Base-by-base conservation (phyloP, 2,329 filamentous ascomycete genomes). In the Fusarium vanettenii region DNA sequence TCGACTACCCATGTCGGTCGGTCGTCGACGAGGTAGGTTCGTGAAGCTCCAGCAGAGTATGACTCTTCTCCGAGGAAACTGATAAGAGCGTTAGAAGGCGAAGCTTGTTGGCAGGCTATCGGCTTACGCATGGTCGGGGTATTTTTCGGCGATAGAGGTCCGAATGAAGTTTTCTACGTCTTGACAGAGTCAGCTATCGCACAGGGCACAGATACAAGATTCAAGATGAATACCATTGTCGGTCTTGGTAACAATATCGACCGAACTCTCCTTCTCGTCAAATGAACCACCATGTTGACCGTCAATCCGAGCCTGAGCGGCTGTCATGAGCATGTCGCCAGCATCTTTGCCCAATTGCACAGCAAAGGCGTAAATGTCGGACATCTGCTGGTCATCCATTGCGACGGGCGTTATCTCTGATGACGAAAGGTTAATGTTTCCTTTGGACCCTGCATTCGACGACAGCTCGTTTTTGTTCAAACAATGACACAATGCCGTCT, bases 21-120 rank as follows among this genome's bases (percentile, higher is more conserved):
- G 43, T 88, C 80, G 55, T 84, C 85, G 70, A 95, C 91, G 6
- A 95, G 87, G 79, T 95, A 95, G 55, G 91, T 86, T 77, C 91
- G 90, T 0, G 92, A 91, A 29, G 89, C 80, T 41, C 92, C 91
- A 77, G 91, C 90, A 50, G 91, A 92, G 81, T 95, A 95, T 0
- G 90, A 90, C 81, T 95, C 93, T 82, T 95, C 93, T 71, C 93
- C 93, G 41, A 95, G 87, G 81, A 95, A 95, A 57, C 92, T 93
- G 55, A 50, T 3, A 10, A 22, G 31, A 20, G 13, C 9, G 71
- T 60, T 57, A 65, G 16, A 71, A 33, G 20, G 20, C 13, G 43
- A 37, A 60, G 59, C 25, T 22, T 45, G n/a, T 0, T 18, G 27
- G 20, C 55, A 52, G 20, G 13, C 13, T 57, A 41, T 39, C 22